Evolutionary conservation across 2,329 filamentous ascomycete species (phyloP), one percentile per base, ranked within the genome.

Genomic region (Stachybotrys chartarum): DNA sequence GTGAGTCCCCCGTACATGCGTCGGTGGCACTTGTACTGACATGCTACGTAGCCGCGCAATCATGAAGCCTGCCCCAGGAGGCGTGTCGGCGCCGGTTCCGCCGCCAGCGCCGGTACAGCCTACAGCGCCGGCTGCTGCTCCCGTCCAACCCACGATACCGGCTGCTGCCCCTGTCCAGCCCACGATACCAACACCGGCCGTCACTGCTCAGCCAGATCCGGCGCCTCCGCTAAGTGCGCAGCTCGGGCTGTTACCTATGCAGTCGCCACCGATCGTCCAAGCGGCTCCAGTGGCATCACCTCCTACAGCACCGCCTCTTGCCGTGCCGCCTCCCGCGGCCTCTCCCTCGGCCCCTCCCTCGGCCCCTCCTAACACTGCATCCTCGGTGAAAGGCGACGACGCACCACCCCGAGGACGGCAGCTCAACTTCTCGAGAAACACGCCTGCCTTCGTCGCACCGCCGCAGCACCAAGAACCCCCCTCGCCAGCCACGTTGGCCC

Each of bases 31-130:
- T 6, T 30, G 51, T 30, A 31, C 31, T 54, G 39, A 52, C 14
- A 3, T 1, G 0, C 35, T 6, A 1, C 4, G 1, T 1, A 70
- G 68, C 5, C 64, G 67, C 10, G 62, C 68, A 11, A 51, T 70
- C 3, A 64, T 64, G 54, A 70, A 68, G 30, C 66, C 66, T 4
- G 57, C 61, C 1, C 66, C 65, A 11, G 50, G 16, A 17, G 45
- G 45, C 8, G 35, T 42, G 10, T 47, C 45, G 7, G 45, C 8
- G 45, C 16, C 45, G 3, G n/a, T 47, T 47, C 45, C 45, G 3
- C 45, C 45, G 10, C 45, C 45, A 3, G 45, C 45, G 8, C 45
- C 45, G 7, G 17, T 47, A 10, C 45, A 47, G 45, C 35, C 35
- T 42, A 42, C 45, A 8, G 45, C 17, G 7, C 45, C 45, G 16